Evolutionary conservation across 345 rosid genomes (phyloP), one percentile per base, ranked within the genome.

Genomic region (Stellera chamaejasme): DNA sequence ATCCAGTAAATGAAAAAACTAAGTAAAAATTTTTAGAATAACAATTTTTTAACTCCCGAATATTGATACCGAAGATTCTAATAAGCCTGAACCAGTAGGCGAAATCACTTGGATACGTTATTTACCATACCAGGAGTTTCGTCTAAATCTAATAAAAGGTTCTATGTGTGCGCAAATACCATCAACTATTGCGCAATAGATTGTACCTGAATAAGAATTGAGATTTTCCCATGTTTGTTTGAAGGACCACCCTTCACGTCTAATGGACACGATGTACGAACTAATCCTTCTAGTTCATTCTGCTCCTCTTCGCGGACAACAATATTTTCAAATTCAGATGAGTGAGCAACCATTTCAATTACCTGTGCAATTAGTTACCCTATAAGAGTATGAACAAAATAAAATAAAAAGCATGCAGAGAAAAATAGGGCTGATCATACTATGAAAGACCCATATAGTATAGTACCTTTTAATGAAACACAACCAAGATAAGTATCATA

Each of bases 251-350:
- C 95, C 74, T 68, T 80, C 54, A 85, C 82, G 70, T 92, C 98
- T 51, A 85, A 79, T 41, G 95, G 98, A 67, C 98, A 92, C 61
- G 74, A 84, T 43, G 79, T 73, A 45, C 82, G 93, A 72, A 77
- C 77, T 71, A 92, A 67, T 46, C 57, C 76, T 82, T 92, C 98
- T 56, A 92, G 77, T 75, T 92, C 98, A 74, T 79, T 75, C 76
- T 92, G 98, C 78, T 92, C 98, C 65, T 92, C 98, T 59, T 92
- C 98, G 73, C 98, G 79, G 59, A 92, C 90, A 78, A 88, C 93
- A 75, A 92, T 88, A 77, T 92, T 92, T 74, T 75, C 89, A 75
- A 92, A 92, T 68, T 92, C 98, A 63, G 98, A 85, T 60, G 98
- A 92, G 68, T 68, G 95, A 59, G 96, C 95, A 68, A 92, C 96